Conservation (phyloP, 73 alveolate genomes). For the Uronychia setigera region DNA sequence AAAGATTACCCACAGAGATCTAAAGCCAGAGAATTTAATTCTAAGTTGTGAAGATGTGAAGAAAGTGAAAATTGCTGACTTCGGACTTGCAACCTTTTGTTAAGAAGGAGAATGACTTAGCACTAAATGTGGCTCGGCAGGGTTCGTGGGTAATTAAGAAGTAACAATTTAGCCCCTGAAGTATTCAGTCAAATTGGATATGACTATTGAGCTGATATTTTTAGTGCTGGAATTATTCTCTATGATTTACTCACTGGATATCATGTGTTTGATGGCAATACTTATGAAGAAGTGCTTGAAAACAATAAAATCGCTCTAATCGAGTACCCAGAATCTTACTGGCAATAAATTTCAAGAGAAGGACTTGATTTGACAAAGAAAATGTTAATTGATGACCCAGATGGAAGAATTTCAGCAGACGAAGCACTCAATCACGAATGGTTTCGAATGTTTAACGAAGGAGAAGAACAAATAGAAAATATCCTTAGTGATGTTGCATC, state of each 20-base stretch:
- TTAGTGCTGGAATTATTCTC: slow-evolving; percentile 19
- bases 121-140: slow-evolving; percentile 21
- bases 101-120: slow-evolving; percentile 7
- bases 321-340: not conserved
- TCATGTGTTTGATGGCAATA: not conserved
- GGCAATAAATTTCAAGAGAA: not conserved
- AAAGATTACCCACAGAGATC: slow-evolving; percentile 26
- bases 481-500: too few species aligned
- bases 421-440: slow-evolving; percentile 25
- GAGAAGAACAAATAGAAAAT: not conserved
- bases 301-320: not conserved
- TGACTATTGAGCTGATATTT: slow-evolving; percentile 30
- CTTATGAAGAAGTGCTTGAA: not conserved
- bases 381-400: not conserved
- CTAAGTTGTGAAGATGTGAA: not conserved
- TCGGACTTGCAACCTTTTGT: slow-evolving; percentile 62
- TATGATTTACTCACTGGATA: slow-evolving; percentile 3
- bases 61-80: slow-evolving; percentile 65
- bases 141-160: not conserved
- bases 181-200: slow-evolving; percentile 4
- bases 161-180: slow-evolving; percentile 14
- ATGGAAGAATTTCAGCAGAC: slow-evolving; percentile 16
- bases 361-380: not conserved
- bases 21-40: slow-evolving; percentile 22
- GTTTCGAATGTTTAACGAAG: slow-evolving; percentile 6